Conservation (phyloP, 2,329 filamentous ascomycete species). For the Diaporthe capsici region DNA sequence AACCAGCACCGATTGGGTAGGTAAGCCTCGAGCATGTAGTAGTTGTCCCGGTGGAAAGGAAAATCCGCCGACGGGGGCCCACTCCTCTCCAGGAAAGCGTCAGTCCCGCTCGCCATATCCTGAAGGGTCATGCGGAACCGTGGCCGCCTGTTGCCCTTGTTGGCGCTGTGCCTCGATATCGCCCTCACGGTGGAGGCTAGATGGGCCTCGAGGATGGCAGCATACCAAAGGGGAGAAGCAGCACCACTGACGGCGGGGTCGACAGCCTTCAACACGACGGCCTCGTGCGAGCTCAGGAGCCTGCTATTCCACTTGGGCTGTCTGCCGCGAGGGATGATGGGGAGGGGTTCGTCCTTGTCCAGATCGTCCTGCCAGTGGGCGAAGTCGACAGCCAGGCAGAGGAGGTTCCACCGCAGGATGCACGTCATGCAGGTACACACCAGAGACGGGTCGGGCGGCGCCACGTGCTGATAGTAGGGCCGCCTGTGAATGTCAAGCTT, state of each 20-base stretch:
- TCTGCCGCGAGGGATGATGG: slow-evolving; percentile 63
- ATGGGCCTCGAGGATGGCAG: slow-evolving; percentile 53
- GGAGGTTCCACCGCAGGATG: slow-evolving; percentile 68
- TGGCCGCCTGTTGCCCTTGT: slow-evolving; percentile 61
- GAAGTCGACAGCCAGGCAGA: slow-evolving; percentile 68
- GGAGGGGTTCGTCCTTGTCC: slow-evolving; percentile 65
- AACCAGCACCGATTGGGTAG: slow-evolving; percentile 70
- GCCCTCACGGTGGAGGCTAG: slow-evolving; percentile 51
- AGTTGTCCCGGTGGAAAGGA: slow-evolving; percentile 69
- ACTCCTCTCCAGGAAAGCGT: slow-evolving; percentile 63
- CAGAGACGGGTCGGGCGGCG: slow-evolving; percentile 58
- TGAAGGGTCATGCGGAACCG: slow-evolving; percentile 52
- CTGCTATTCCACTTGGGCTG: slow-evolving; percentile 63
- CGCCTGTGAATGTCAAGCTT: slow-evolving; percentile 61
- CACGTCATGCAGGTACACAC: slow-evolving; percentile 72
- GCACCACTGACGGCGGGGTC: slow-evolving; percentile 45
- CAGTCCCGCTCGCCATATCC: slow-evolving; percentile 62
- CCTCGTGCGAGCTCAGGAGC: slow-evolving; percentile 59
- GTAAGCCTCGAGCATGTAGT: slow-evolving; percentile 71
- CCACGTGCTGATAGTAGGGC: slow-evolving; percentile 68
- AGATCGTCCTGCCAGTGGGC: slow-evolving; percentile 68
- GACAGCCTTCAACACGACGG: slow-evolving; percentile 61
- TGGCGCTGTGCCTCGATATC: slow-evolving; percentile 57
- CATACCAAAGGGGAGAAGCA: slow-evolving; percentile 60
- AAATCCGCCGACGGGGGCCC: slow-evolving; percentile 67